phyloP scores from a whole-genome alignment of 352 stramenopile genomes.

The Pythium sukuiense region DNA sequence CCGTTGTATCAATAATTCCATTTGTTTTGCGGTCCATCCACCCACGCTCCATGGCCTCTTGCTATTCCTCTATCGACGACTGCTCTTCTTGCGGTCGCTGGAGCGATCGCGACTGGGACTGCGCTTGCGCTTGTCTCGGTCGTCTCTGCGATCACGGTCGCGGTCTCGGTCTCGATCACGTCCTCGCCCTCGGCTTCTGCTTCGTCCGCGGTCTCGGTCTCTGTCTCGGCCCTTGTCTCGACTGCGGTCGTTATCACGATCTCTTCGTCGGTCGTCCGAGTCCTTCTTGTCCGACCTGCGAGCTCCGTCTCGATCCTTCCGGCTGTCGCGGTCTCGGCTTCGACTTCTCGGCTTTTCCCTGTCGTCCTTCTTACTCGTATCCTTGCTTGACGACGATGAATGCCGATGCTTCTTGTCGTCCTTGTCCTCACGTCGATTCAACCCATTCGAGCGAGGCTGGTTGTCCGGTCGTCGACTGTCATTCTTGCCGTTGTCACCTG shows the following conservation, averaged over 20 bases:
- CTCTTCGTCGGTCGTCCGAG: constrained; percentile 1
- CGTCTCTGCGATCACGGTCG: constrained; percentile 9
- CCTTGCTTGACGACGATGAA: not conserved
- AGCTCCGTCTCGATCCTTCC: constrained; percentile 20
- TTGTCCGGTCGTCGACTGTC: constrained; percentile 24
- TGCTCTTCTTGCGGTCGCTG: constrained; percentile 9
- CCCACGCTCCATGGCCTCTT: not conserved
- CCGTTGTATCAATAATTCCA: constrained; percentile 10
- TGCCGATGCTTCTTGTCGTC: constrained; percentile 1
- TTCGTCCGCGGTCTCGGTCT: constrained; percentile 8
- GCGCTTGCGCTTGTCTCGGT: not conserved
- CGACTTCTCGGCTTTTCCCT: constrained; percentile 19
- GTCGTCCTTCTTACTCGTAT: not conserved
- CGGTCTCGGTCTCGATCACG: constrained; percentile 29
- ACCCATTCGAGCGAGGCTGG: constrained; percentile 14
- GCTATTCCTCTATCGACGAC: constrained; percentile 2
- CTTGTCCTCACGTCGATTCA: constrained; percentile 21
- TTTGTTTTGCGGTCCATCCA: not conserved
- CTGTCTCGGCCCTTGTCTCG: constrained; percentile 13
- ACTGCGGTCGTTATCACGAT: constrained; percentile 20
- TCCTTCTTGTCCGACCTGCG: constrained; percentile 2
- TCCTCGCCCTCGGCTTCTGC: not conserved
- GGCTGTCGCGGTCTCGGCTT: constrained; percentile 18
- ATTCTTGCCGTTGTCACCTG: constrained; percentile 46
- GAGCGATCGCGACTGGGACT: too few relatives aligned